A percentile compares a stretch with the other conserved stretches of the same genome.
phyloP scores from a whole-genome alignment of 2,329 filamentous ascomycete species.

The Trichophyton schoenleinii region DNA sequence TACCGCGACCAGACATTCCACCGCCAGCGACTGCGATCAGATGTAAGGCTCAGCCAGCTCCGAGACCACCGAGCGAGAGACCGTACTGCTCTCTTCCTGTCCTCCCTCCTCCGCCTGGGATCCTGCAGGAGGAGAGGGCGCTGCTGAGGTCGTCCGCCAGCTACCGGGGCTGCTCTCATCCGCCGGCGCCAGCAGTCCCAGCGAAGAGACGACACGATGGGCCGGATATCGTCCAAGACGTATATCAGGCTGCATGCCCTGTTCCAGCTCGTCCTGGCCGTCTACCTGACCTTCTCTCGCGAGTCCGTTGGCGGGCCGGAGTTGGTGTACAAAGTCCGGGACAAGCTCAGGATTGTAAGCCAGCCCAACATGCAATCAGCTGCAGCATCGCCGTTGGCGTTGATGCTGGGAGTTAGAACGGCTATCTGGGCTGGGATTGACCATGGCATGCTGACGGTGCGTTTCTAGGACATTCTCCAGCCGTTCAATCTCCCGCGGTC shows the following conservation, averaged over 20 bases:
- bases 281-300: constrained; percentile 69
- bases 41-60: background rate
- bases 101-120: background rate
- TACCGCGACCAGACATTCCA: too few species aligned
- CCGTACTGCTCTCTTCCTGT: background rate
- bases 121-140: background rate
- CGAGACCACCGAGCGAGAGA: background rate
- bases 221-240: constrained; percentile 63
- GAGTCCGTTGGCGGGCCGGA: constrained; percentile 59
- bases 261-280: constrained; percentile 72
- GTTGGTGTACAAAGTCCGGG: constrained; percentile 69
- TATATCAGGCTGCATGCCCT: constrained; percentile 72
- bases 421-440: background rate
- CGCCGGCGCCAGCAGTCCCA: constrained; percentile 4
- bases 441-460: background rate
- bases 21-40: background rate
- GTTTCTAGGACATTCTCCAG: constrained; percentile 40
- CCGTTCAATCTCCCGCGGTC: constrained; percentile 57
- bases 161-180: too few species aligned
- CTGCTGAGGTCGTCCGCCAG: background rate
- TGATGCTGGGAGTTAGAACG: background rate
- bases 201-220: constrained; percentile 47
- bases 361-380: background rate
- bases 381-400: background rate
- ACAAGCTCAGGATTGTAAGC: constrained; percentile 66